These are phyloP conservation scores for Hypoxylon fuscum DNA, from an alignment of 495 filamentous ascomycete species.

Conservation along the genomic window DNA sequence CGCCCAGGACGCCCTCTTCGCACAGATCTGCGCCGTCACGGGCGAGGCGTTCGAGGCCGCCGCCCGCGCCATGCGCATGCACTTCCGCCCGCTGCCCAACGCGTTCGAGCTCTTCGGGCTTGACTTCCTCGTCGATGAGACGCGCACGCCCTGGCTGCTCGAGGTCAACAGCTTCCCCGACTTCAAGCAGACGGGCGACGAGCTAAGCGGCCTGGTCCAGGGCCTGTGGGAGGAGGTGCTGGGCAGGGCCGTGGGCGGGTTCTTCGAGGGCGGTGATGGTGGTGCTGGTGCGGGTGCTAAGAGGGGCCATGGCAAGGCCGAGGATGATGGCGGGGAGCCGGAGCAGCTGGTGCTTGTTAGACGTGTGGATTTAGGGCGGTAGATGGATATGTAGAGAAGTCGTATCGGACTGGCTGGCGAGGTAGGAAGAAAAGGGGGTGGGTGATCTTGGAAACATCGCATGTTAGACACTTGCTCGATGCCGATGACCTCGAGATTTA, in stretches of 20 bases:
- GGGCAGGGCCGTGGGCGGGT: slow-evolving; percentile 63
- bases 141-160: slow-evolving; percentile 73
- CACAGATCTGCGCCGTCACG: slow-evolving; percentile 76
- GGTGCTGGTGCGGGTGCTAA: slow-evolving; percentile 1
- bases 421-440: neutral
- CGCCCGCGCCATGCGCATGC: slow-evolving; percentile 78
- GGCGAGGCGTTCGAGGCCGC: slow-evolving; percentile 86
- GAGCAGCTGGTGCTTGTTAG: slow-evolving; percentile 39
- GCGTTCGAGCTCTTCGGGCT: slow-evolving; percentile 93
- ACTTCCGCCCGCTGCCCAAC: slow-evolving; percentile 90
- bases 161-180: slow-evolving; percentile 98
- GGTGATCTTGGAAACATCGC: no score
- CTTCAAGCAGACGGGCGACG: slow-evolving; percentile 87
- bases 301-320: slow-evolving; percentile 12
- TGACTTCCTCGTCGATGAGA: slow-evolving; percentile 83
- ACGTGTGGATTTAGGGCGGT: slow-evolving; percentile 39
- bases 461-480: no score
- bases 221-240: slow-evolving; percentile 81
- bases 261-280: slow-evolving; percentile 34
- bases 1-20: slow-evolving; percentile 65
- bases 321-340: slow-evolving; percentile 22
- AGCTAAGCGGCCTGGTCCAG: slow-evolving; percentile 71
- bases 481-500: no score
- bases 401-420: neutral
- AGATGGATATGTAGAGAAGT: slow-evolving; percentile 1